phyloP scores from a whole-genome alignment of 257 asterid genomes.

The Marsdenia floribunda region DNA sequence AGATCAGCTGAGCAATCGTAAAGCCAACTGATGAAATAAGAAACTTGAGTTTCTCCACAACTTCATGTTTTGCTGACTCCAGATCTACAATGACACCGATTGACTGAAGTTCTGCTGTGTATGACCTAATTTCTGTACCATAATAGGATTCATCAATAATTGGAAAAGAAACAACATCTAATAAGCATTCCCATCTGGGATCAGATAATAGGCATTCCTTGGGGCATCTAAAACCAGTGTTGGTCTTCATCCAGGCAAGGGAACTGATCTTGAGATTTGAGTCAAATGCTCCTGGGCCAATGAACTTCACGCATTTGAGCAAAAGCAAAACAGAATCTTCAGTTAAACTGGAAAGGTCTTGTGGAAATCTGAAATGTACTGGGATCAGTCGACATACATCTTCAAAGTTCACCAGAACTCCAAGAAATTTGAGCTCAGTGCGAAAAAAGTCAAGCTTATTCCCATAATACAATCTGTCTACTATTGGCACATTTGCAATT shows the following conservation, averaged over 20 bases:
- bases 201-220: background rate
- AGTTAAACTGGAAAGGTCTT: background rate
- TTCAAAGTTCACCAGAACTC: background rate
- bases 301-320: background rate
- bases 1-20: background rate
- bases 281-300: background rate
- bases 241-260: background rate
- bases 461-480: background rate
- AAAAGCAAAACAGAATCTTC: background rate
- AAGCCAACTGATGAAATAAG: background rate
- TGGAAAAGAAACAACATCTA: background rate
- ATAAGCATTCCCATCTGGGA: background rate
- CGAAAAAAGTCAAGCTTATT: background rate
- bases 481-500: background rate
- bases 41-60: background rate
- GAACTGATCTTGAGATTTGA: background rate
- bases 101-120: background rate
- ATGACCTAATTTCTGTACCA: background rate
- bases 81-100: background rate
- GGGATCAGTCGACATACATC: background rate
- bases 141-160: background rate
- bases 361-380: background rate
- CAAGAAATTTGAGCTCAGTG: background rate
- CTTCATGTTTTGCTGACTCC: background rate
- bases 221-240: slow-evolving; percentile 1